Percentiles rank a stretch among this genome's conserved stretches.
Conservation (phyloP, 2,329 filamentous ascomycete genomes). For the Nothophoma quercina region DNA sequence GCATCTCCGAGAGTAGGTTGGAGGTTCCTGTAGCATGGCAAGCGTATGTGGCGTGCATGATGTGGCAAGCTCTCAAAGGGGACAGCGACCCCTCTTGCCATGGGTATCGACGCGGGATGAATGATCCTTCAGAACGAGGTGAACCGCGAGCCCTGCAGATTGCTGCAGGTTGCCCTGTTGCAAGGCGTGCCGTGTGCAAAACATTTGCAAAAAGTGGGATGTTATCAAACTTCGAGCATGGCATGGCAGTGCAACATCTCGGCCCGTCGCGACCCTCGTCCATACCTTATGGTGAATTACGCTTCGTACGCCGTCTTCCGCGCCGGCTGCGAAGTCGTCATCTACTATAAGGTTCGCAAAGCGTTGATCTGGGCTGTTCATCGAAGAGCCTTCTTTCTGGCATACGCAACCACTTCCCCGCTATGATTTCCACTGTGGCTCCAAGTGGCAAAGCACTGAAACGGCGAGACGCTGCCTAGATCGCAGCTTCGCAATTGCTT, state of each 20-base stretch:
- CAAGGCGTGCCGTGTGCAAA: neutral
- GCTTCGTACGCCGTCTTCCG: neutral
- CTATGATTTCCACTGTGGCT: neutral
- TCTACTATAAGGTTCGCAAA: neutral
- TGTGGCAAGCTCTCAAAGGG: conserved; percentile 3
- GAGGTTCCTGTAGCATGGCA: neutral
- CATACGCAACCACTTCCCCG: neutral
- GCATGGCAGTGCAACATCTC: neutral
- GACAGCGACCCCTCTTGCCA: neutral
- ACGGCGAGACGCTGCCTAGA: conserved; percentile 3
- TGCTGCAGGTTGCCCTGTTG: neutral
- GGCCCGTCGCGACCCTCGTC: neutral
- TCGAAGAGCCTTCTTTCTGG: neutral
- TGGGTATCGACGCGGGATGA: neutral
- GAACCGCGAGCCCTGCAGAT: neutral
- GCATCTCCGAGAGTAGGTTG: neutral
- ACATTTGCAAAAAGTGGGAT: neutral
- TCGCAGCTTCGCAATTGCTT: neutral
- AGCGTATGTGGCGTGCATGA: too few species aligned
- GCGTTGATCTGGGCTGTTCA: neutral
- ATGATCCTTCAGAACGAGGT: neutral
- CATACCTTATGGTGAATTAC: neutral
- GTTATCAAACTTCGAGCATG: neutral
- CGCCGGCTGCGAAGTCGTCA: neutral
- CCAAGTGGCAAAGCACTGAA: conserved; percentile 11